A percentile compares a stretch with the other conserved stretches of the same genome.
phyloP scores from a whole-genome alignment of 345 rosid genomes.

The Noccaea bulbosa region DNA sequence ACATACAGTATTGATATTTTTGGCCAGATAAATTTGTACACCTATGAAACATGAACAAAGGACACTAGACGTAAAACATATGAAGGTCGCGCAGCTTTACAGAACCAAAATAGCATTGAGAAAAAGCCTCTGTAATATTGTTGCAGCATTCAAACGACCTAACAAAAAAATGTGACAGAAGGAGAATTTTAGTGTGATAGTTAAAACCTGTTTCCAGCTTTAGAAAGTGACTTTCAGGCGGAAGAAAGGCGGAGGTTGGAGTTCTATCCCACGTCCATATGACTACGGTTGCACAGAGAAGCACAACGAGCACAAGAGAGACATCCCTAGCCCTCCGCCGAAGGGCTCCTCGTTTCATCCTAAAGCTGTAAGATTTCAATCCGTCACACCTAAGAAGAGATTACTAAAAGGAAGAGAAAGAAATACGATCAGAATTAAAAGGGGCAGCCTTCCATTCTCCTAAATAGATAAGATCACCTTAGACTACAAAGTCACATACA shows the following conservation, averaged over 20 bases:
- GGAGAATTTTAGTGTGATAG: constrained; percentile 21
- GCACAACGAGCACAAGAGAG: constrained; percentile 60
- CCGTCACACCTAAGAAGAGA: background rate
- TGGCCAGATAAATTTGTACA: background rate
- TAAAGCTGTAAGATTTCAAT: constrained; percentile 36
- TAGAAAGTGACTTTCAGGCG: constrained; percentile 49
- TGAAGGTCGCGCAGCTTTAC: background rate
- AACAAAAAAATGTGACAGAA: constrained; percentile 10
- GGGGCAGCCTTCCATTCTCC: background rate
- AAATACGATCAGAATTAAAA: background rate
- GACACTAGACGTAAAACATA: constrained; percentile 7
- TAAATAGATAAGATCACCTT: constrained; percentile 12
- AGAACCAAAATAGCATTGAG: background rate
- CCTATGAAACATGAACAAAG: constrained; percentile 3
- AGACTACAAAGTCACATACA: constrained; percentile 12
- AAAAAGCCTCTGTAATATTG: background rate
- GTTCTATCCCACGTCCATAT: constrained; percentile 67
- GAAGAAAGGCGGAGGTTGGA: constrained; percentile 54
- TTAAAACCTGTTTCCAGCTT: constrained; percentile 57
- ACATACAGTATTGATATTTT: background rate
- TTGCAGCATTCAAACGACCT: constrained; percentile 21
- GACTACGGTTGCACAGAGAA: constrained; percentile 56
- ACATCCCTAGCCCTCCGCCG: constrained; percentile 53
- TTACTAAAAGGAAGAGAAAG: background rate
- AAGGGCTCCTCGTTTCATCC: constrained; percentile 65